Percentiles rank a stretch among this genome's conserved stretches.
Conservation (phyloP, 345 rosid genomes). For the Balakata baccata region DNA sequence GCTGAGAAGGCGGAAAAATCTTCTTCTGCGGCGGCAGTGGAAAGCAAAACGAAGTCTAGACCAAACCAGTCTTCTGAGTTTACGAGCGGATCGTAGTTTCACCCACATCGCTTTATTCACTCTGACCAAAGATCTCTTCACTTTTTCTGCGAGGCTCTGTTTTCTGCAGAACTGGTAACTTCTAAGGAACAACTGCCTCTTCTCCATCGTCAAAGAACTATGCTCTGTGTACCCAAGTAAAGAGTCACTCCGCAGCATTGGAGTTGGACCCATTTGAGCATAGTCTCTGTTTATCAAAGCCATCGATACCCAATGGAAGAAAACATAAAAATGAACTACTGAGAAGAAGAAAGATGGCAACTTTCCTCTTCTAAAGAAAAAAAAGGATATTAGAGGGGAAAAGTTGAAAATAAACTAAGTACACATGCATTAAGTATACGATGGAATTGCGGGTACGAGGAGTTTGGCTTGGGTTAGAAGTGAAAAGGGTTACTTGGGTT, state of each 20-base stretch:
- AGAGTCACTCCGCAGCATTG: not conserved
- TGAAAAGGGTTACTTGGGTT: not conserved
- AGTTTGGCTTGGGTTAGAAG: not conserved
- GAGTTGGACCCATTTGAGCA: conserved; percentile 7
- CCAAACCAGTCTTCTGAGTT: conserved; percentile 46
- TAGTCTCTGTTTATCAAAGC: conserved; percentile 7
- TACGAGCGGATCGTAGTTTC: conserved; percentile 43
- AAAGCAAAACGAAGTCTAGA: conserved; percentile 50
- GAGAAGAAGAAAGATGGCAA: too few relatives aligned
- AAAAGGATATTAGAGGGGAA: not conserved
- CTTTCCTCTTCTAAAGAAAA: not conserved
- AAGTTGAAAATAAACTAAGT: not conserved
- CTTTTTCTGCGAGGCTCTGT: conserved; percentile 46
- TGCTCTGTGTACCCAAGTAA: conserved; percentile 12
- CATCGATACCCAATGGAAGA: not conserved
- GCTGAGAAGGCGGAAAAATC: conserved; percentile 42
- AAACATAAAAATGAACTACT: too few relatives aligned
- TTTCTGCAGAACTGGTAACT: conserved; percentile 79
- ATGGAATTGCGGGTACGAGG: not conserved
- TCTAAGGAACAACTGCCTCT: conserved; percentile 70
- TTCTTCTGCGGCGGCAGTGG: conserved; percentile 39
- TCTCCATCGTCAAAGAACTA: conserved; percentile 50
- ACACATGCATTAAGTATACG: not conserved
- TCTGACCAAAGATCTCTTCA: conserved; percentile 42
- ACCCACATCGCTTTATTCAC: conserved; percentile 54